Evolutionary conservation across 139 green algal species (phyloP).

Genomic region (Ettlia oleoabundans): DNA sequence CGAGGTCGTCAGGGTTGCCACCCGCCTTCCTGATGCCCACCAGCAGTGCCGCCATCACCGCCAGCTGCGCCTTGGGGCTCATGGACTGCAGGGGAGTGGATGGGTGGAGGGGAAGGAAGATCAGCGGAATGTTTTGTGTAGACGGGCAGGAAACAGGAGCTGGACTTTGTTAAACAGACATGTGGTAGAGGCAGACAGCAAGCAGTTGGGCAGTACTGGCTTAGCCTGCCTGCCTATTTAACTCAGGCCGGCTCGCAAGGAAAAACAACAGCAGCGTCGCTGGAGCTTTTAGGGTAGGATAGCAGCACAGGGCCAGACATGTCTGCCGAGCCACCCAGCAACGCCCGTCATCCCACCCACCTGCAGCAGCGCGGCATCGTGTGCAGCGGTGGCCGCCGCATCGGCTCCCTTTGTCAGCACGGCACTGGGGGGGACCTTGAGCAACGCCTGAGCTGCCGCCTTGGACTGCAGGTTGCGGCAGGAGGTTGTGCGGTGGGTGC

Average conservation of each 20-base stretch:
- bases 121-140: too few species aligned
- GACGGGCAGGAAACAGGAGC: background rate
- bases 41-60: slow-evolving; percentile 17
- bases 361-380: slow-evolving; percentile 13
- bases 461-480: background rate
- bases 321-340: background rate
- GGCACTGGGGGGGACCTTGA: background rate
- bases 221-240: too few species aligned
- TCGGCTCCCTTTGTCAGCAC: background rate
- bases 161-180: background rate
- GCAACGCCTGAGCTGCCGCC: background rate
- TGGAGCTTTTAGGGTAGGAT: background rate
- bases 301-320: background rate
- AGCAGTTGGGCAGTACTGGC: too few species aligned
- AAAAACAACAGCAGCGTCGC: too few species aligned
- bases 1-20: background rate
- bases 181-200: too few species aligned
- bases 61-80: background rate
- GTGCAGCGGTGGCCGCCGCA: background rate
- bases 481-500: background rate
- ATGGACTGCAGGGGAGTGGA: background rate
- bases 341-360: background rate
- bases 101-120: background rate
- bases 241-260: too few species aligned
- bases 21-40: background rate